Evolutionary conservation across 2,329 filamentous ascomycete species (phyloP).

Genomic region (Fusarium sp.): DNA sequence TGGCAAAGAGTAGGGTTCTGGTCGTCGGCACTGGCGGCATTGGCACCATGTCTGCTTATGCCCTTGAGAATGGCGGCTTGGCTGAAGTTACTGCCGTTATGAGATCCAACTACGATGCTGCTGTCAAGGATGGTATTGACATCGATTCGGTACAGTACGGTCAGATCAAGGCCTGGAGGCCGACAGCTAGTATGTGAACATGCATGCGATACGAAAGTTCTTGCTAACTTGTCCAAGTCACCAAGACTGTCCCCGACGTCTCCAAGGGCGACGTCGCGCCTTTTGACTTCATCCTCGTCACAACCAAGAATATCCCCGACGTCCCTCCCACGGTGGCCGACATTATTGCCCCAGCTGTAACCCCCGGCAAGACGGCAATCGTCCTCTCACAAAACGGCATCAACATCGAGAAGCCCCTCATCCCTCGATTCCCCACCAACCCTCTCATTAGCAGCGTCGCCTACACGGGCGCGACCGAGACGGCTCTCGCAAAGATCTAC

Average conservation of each 20-base stretch:
- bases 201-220: not conserved
- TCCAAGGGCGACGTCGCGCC: conserved; percentile 6
- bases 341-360: conserved; percentile 64
- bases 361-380: conserved; percentile 62
- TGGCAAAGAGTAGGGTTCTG: not conserved
- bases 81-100: conserved; percentile 67
- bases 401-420: conserved; percentile 70
- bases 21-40: conserved; percentile 68
- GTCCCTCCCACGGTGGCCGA: conserved; percentile 60
- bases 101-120: conserved; percentile 66
- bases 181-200: conserved; percentile 52
- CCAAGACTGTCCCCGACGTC: conserved; percentile 59
- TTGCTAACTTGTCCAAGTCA: conserved; percentile 49
- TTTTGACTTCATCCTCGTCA: conserved; percentile 66
- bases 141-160: conserved; percentile 70
- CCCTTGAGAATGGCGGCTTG: conserved; percentile 62
- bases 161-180: conserved; percentile 60
- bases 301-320: conserved; percentile 71
- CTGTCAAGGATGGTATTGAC: conserved; percentile 60
- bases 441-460: conserved; percentile 65
- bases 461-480: conserved; percentile 64
- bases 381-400: conserved; percentile 72
- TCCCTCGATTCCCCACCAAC: conserved; percentile 63
- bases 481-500: conserved; percentile 58
- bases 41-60: conserved; percentile 67